Evolutionary conservation across 768 basidiomycete species (phyloP).

Genomic region (Termitomyces sp.): DNA sequence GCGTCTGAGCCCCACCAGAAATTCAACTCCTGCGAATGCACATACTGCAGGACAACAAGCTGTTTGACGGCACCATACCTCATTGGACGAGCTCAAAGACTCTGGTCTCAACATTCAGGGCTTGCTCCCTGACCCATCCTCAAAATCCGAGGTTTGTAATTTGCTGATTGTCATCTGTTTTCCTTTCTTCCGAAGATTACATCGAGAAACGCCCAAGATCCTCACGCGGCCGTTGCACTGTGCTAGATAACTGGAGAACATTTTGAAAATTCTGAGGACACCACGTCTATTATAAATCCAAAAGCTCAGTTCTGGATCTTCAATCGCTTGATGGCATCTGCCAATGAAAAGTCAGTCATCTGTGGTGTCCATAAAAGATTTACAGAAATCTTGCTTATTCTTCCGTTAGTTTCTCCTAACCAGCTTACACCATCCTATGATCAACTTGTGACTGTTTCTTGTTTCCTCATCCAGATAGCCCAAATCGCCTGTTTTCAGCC

Average conservation of each 20-base stretch:
- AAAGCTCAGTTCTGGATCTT: background rate
- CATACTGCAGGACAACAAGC: background rate
- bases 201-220: background rate
- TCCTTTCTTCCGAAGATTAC: background rate
- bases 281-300: background rate
- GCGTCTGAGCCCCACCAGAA: background rate
- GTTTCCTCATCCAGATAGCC: constrained; percentile 42
- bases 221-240: background rate
- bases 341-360: background rate
- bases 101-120: background rate
- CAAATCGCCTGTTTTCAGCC: constrained; percentile 53
- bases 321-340: background rate
- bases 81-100: background rate
- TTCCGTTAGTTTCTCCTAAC: background rate
- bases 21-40: background rate
- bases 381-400: too few species aligned
- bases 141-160: background rate
- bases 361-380: background rate
- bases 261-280: background rate
- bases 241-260: background rate
- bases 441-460: background rate
- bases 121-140: too few species aligned
- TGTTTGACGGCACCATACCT: background rate
- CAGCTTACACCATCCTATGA: background rate
- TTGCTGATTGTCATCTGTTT: background rate